These are phyloP conservation scores for Musa schizocarpa DNA, from an alignment of 176 grass and related monocot genomes.

Conservation along the genomic window DNA sequence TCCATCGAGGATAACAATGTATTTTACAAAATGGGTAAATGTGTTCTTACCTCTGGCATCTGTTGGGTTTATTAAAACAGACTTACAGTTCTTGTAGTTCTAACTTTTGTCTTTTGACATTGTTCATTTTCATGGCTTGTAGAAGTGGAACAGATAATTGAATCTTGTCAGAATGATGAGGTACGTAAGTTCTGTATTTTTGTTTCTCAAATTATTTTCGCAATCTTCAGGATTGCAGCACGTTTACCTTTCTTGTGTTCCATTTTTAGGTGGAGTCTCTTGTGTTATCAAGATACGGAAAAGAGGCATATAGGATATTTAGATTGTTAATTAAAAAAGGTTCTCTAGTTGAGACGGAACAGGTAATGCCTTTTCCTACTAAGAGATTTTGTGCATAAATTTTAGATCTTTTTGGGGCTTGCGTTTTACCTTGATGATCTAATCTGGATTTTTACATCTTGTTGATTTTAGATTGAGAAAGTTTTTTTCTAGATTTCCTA, in stretches of 20 bases:
- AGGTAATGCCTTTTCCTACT: conserved; percentile 38
- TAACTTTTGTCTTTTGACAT: background rate
- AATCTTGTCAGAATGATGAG: conserved; percentile 71
- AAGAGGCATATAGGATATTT: conserved; percentile 67
- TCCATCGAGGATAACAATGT: conserved; percentile 30
- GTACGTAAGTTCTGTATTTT: conserved; percentile 32
- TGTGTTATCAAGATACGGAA: conserved; percentile 66
- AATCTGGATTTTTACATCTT: too few relatives aligned
- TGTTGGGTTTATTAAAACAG: background rate
- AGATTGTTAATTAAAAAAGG: conserved; percentile 49
- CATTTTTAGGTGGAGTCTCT: conserved; percentile 56
- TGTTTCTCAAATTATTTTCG: conserved; percentile 8
- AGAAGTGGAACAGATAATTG: conserved; percentile 58
- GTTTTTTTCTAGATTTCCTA: too few relatives aligned
- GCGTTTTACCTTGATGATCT: too few relatives aligned
- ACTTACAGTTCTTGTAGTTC: background rate
- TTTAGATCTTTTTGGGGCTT: too few relatives aligned
- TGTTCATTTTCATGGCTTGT: conserved; percentile 27
- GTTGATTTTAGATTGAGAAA: too few relatives aligned
- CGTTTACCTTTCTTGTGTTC: conserved; percentile 21
- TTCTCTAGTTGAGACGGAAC: conserved; percentile 52
- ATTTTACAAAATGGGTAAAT: conserved; percentile 54
- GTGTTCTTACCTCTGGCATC: background rate
- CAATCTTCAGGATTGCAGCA: background rate
- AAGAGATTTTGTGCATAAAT: background rate